These are phyloP conservation scores for Casuarina equisetifolia DNA, from an alignment of 306 rosid species.

Conservation along the genomic window DNA sequence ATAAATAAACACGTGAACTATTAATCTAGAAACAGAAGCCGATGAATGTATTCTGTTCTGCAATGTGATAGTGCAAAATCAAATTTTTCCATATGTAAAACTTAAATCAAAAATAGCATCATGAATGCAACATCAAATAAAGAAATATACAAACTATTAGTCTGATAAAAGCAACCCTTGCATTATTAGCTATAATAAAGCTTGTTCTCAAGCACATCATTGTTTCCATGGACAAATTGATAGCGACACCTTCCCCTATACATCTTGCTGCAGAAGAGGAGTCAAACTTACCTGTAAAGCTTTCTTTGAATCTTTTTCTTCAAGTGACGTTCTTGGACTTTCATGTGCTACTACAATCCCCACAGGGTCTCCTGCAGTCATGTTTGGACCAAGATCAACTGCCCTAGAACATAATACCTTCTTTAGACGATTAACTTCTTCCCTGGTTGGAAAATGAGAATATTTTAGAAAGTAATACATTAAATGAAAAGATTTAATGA, in stretches of 20 bases:
- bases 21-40: too few species aligned
- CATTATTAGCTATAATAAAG: background rate
- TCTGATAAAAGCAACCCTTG: background rate
- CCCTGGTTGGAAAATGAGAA: constrained; percentile 44
- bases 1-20: too few species aligned
- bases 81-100: background rate
- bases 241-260: constrained; percentile 27
- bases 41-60: too few species aligned
- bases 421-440: constrained; percentile 62
- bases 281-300: constrained; percentile 51
- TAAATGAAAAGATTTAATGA: background rate
- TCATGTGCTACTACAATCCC: constrained; percentile 32
- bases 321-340: constrained; percentile 29
- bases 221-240: constrained; percentile 22
- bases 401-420: constrained; percentile 68
- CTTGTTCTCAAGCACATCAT: constrained; percentile 15
- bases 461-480: constrained; percentile 9
- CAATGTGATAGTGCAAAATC: too few species aligned
- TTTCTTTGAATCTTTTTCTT: constrained; percentile 43
- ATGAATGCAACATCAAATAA: background rate
- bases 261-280: constrained; percentile 49
- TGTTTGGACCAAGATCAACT: constrained; percentile 35
- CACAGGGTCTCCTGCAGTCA: constrained; percentile 34
- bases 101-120: background rate
- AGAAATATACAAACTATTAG: background rate